Evolutionary conservation across 805 yeast genomes (phyloP), one percentile per base, ranked within the genome.

Genomic region (Suhomyces kilbournensis): DNA sequence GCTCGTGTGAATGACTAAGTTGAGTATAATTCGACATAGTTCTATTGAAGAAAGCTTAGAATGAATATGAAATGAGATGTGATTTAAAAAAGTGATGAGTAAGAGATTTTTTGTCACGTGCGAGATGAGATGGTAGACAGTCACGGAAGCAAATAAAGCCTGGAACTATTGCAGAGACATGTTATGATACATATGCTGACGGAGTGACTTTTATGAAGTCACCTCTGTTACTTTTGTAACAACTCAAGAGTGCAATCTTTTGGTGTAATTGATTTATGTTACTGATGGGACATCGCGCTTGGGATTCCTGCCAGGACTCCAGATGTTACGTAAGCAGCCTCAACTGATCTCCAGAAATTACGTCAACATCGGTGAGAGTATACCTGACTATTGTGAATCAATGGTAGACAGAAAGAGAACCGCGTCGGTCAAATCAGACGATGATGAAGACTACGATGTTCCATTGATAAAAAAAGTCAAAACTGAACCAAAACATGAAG

Each of bases 1-100:
- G 69, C 25, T 64, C 74, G 44, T 72, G 75, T 22, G 65, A 48
- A 34, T 56, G 65, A 22, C 63, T 60, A 38, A 79, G 65, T 52
- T 74, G 78, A 10, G 81, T 74, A 58, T 79, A 79, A 56, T 77
- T 75, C 5, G 82, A 77, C 82, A 77, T 78, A 39, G 26, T 47
- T 43, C 47, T 65, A 12, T 23, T 76, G 66, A 69, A 49, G 70
- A 69, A 56, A 53, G 74, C 32, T 28, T 28, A 12, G n/a, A 28
- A 12, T 28, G 51, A 56, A 7, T 44, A 22, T 28, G 28, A n/a
- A 15, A 25, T 22, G 17, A 8, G 40, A 15, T 44, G 44, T 38
- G 20, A 17, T 10, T 17, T 19, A 38, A 38, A 47, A 35, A 38
- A 15, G 19, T 25, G 32, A 46, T 28, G 30, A 40, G 42, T 35